A percentile compares a stretch with the other conserved stretches of the same genome.
Conservation (phyloP, 192 early-diverging fungal species). For the Entomortierella chlamydospora region DNA sequence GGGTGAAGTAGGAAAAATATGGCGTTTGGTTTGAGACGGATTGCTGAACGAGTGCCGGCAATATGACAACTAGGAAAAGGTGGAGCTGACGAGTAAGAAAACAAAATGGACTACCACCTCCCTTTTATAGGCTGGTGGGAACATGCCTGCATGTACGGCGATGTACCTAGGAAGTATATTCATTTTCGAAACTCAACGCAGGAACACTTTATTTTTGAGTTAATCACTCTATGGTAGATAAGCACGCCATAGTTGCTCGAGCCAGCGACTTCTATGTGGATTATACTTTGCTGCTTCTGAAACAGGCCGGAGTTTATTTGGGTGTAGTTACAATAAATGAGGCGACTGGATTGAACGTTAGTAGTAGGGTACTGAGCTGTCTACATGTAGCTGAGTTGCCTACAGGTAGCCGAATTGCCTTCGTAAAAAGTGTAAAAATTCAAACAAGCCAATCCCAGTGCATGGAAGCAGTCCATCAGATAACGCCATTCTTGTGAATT, state of each 20-base stretch:
- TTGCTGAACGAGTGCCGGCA: no score
- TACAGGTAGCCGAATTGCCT: conserved; percentile 21
- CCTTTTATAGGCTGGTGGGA: neutral
- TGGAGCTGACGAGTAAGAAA: neutral
- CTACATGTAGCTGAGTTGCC: no score
- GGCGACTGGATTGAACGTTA: no score
- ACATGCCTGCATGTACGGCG: neutral
- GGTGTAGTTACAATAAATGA: no score
- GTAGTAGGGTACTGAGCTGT: no score
- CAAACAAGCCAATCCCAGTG: conserved; percentile 23
- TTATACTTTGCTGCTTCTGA: neutral
- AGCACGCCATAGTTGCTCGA: conserved; percentile 27
- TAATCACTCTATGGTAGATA: neutral
- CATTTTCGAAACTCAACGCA: no score
- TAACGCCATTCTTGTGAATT: conserved; percentile 21
- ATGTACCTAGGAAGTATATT: no score
- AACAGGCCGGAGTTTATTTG: conserved; percentile 15
- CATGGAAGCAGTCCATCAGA: conserved; percentile 14
- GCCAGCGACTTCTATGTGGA: neutral
- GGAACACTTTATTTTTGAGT: neutral
- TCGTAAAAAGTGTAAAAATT: neutral
- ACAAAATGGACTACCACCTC: neutral
- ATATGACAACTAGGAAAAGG: neutral
- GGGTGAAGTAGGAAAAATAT: neutral
- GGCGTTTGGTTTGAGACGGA: no score